phyloP scores from a whole-genome alignment of 139 green algal genomes.

The Dunaliella sp. region DNA sequence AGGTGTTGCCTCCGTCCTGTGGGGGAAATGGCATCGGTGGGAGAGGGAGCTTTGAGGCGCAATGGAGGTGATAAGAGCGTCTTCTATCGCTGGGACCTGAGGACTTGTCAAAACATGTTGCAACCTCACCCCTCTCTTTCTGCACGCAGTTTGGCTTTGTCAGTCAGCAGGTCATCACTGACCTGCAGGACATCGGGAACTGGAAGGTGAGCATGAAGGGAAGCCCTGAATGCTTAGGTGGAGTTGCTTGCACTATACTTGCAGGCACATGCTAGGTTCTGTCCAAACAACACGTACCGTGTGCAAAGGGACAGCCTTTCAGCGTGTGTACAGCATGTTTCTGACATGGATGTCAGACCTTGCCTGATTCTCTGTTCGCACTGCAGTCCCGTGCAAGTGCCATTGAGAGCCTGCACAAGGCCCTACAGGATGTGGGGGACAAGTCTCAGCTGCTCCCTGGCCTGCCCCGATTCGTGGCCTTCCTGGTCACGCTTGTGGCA shows the following conservation, averaged over 20 bases:
- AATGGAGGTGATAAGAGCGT: no score
- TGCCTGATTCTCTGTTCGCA: background rate
- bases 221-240: background rate
- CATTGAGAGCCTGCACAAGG: slow-evolving; percentile 64
- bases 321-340: no score
- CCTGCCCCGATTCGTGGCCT: slow-evolving; percentile 61
- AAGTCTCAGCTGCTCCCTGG: slow-evolving; percentile 37
- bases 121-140: no score
- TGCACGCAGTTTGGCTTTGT: slow-evolving; percentile 65
- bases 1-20: no score
- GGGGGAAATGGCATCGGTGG: no score
- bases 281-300: no score
- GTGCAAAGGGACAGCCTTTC: no score
- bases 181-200: slow-evolving; percentile 70
- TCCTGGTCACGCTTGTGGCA: slow-evolving; percentile 59
- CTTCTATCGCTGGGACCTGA: no score
- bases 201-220: slow-evolving; percentile 62
- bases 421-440: slow-evolving; percentile 40
- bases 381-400: slow-evolving; percentile 41
- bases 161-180: slow-evolving; percentile 35
- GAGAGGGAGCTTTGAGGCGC: no score
- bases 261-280: no score
- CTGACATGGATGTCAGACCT: background rate
- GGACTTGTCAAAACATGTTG: no score
- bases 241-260: no score